Evolutionary conservation across 805 yeast genomes (phyloP).

Genomic region (Yarrowia osloensis): DNA sequence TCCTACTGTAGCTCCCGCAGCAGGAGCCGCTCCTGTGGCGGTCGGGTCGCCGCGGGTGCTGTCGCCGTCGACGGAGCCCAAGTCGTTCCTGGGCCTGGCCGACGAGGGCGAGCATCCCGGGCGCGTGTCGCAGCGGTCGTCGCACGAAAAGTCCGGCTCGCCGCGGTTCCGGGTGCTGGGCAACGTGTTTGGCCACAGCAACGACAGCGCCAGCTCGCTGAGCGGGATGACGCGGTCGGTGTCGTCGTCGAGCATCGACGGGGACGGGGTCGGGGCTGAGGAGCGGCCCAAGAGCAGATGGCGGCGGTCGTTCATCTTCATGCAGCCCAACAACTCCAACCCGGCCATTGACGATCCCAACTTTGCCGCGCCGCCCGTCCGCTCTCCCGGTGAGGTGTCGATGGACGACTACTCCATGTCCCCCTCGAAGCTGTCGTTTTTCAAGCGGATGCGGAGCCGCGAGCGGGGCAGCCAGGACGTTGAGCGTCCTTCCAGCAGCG

Average conservation of each 20-base stretch:
- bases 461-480: slow-evolving; percentile 28
- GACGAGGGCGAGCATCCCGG: slow-evolving; percentile 7
- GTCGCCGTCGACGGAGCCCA: slow-evolving; percentile 14
- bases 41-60: slow-evolving; percentile 3
- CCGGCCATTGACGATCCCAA: slow-evolving; percentile 28
- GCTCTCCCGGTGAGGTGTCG: slow-evolving; percentile 29
- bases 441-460: slow-evolving; percentile 27
- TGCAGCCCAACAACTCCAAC: slow-evolving; percentile 27
- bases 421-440: slow-evolving; percentile 27
- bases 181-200: slow-evolving; percentile 29
- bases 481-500: slow-evolving; percentile 16
- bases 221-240: slow-evolving; percentile 30
- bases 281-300: slow-evolving; percentile 30
- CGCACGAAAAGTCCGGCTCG: slow-evolving; percentile 26
- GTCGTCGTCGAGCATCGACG: slow-evolving; percentile 18
- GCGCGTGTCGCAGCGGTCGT: slow-evolving; percentile 9
- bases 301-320: slow-evolving; percentile 28
- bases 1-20: neutral
- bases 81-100: slow-evolving; percentile 5
- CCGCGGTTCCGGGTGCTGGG: slow-evolving; percentile 30
- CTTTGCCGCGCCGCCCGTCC: slow-evolving; percentile 12
- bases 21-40: neutral
- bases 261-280: slow-evolving; percentile 19
- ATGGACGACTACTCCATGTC: slow-evolving; percentile 29
- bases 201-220: slow-evolving; percentile 13